Conservation (phyloP, 2,329 filamentous ascomycete genomes). For the Talaromyces sp. region DNA sequence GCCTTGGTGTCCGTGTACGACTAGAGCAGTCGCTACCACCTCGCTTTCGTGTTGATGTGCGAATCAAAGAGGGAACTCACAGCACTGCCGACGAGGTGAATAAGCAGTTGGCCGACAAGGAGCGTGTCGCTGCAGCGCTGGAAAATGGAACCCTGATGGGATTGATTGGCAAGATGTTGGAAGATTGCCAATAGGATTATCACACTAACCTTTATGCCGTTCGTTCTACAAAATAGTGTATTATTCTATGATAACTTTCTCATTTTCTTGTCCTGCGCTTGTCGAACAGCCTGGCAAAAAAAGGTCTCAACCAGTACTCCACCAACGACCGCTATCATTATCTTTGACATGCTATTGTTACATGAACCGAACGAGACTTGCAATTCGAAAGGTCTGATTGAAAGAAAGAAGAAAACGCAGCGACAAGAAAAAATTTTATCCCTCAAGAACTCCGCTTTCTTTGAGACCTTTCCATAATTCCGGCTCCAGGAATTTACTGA, state of each 20-base stretch:
- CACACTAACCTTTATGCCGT: not conserved
- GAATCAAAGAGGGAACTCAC: constrained; percentile 94
- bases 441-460: constrained; percentile 80
- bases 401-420: not conserved
- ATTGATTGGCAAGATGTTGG: constrained; percentile 88
- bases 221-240: not conserved
- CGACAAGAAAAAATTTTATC: constrained; percentile 21
- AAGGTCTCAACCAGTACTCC: not conserved
- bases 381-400: not conserved
- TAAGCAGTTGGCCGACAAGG: constrained; percentile 94
- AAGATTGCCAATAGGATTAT: constrained; percentile 55
- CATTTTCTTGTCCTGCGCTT: not conserved
- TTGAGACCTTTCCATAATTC: constrained; percentile 84
- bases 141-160: constrained; percentile 88
- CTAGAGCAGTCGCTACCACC: constrained; percentile 87
- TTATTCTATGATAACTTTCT: not conserved
- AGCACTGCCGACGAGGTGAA: constrained; percentile 92
- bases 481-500: constrained; percentile 92
- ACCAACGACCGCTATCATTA: not conserved
- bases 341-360: not conserved
- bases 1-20: constrained; percentile 83
- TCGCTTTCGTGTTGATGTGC: constrained; percentile 84
- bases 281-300: not conserved
- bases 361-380: not conserved
- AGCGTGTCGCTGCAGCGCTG: constrained; percentile 86